Percentiles rank a stretch among this genome's conserved stretches.
Evolutionary conservation across 495 filamentous ascomycete genomes (phyloP).

Genomic region (Astrocystis sublimbata): DNA sequence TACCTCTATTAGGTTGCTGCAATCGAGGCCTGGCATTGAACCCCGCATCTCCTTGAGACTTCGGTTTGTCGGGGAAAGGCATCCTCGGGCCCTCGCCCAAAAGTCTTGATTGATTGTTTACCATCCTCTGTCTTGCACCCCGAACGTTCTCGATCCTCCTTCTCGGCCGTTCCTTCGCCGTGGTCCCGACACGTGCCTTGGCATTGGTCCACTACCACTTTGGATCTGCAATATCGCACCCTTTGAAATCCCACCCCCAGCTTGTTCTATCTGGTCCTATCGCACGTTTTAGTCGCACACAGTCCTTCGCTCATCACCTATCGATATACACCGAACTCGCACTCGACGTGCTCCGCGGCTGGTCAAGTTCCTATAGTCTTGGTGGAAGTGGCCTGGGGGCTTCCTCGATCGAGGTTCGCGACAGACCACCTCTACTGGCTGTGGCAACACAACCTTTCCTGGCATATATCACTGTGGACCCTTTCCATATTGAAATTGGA

Average conservation of each 20-base stretch:
- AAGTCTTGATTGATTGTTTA: conserved; percentile 20
- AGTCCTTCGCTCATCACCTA: conserved; percentile 17
- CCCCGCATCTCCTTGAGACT: conserved; percentile 29
- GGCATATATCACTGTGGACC: conserved; percentile 14
- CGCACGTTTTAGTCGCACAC: conserved; percentile 17
- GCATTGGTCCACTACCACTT: conserved; percentile 17
- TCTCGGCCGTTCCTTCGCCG: conserved; percentile 14
- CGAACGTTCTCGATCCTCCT: conserved; percentile 15
- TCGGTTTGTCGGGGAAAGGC: conserved; percentile 27
- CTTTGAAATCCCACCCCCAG: background rate
- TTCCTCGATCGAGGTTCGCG: conserved; percentile 31
- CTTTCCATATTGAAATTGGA: conserved; percentile 25
- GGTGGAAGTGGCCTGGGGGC: conserved; percentile 31
- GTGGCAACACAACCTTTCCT: conserved; percentile 21
- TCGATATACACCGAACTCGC: conserved; percentile 19
- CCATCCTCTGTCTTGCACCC: conserved; percentile 19
- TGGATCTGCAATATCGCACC: conserved; percentile 4
- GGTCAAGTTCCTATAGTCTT: conserved; percentile 28
- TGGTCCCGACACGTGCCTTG: conserved; percentile 19
- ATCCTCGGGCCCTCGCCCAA: conserved; percentile 16
- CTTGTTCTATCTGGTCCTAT: conserved; percentile 7
- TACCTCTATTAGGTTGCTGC: conserved; percentile 5
- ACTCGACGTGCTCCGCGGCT: conserved; percentile 22
- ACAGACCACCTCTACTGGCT: conserved; percentile 21
- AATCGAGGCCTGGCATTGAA: conserved; percentile 25